Evolutionary conservation across 148 eudicot species (phyloP).

Genomic region (Heliamphora exappendiculata): DNA sequence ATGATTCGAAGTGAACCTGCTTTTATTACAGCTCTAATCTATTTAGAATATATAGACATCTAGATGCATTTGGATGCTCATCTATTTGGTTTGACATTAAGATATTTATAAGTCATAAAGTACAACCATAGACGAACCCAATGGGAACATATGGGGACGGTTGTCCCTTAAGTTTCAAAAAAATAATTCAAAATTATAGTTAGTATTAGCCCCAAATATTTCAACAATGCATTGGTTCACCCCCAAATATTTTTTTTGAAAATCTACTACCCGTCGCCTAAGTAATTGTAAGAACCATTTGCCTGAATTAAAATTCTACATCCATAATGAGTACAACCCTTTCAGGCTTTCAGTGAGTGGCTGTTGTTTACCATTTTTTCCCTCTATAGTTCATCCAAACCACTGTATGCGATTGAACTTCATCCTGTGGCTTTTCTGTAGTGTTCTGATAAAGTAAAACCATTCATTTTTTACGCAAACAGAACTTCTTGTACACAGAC

Average conservation of each 20-base stretch:
- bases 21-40: background rate
- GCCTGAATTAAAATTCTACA: too few species aligned
- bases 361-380: background rate
- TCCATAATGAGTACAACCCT: too few species aligned
- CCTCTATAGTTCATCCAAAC: background rate
- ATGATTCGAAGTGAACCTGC: background rate
- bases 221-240: too few species aligned
- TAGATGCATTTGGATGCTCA: background rate
- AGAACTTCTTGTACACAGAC: background rate
- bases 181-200: too few species aligned
- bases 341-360: background rate
- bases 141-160: too few species aligned
- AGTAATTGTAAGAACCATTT: too few species aligned
- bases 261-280: too few species aligned
- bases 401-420: background rate
- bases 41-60: background rate
- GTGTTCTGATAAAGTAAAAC: background rate
- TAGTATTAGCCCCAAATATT: too few species aligned
- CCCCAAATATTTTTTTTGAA: too few species aligned
- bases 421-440: background rate
- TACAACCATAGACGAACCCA: too few species aligned
- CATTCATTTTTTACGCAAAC: background rate
- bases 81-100: background rate
- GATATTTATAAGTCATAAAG: background rate
- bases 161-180: too few species aligned